These are phyloP conservation scores for Aspergillus novofumigatus DNA, from an alignment of 2,329 filamentous ascomycete species.

Conservation along the genomic window DNA sequence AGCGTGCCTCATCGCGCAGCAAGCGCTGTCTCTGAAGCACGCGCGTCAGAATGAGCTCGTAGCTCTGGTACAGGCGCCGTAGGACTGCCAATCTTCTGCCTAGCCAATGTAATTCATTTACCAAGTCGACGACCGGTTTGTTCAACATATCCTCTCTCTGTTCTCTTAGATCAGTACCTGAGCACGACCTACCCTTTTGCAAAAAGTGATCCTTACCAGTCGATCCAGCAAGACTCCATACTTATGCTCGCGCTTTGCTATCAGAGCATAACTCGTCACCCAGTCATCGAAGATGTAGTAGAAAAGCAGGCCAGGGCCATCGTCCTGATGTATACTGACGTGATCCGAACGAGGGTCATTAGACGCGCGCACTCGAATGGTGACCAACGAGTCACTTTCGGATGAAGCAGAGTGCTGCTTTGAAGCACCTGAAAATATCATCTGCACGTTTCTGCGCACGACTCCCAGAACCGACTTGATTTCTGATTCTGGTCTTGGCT, in stretches of 20 bases:
- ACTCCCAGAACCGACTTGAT: constrained; percentile 28
- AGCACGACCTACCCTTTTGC: neutral
- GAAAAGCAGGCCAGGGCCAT: constrained; percentile 59
- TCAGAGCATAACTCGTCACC: constrained; percentile 58
- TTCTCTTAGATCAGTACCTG: constrained; percentile 6
- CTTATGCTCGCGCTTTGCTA: constrained; percentile 53
- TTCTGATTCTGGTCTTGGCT: constrained; percentile 23
- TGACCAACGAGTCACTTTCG: constrained; percentile 49
- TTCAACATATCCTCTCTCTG: constrained; percentile 55
- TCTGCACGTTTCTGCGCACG: constrained; percentile 55
- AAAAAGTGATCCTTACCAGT: constrained; percentile 37
- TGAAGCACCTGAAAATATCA: constrained; percentile 60
- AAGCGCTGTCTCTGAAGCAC: constrained; percentile 51
- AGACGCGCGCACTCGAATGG: constrained; percentile 41
- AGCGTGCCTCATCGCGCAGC: constrained; percentile 34
- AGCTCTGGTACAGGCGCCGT: constrained; percentile 59
- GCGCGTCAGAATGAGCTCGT: constrained; percentile 59
- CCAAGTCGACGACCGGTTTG: constrained; percentile 42
- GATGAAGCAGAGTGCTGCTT: constrained; percentile 45
- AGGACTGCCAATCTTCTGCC: constrained; percentile 59
- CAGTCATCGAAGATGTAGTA: constrained; percentile 67
- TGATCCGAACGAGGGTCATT: constrained; percentile 26
- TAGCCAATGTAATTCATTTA: constrained; percentile 55
- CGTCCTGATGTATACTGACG: constrained; percentile 40
- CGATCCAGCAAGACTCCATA: constrained; percentile 48